phyloP scores from a whole-genome alignment of 2,329 filamentous ascomycete species.

The Pseudovirgaria hyperparasitica region DNA sequence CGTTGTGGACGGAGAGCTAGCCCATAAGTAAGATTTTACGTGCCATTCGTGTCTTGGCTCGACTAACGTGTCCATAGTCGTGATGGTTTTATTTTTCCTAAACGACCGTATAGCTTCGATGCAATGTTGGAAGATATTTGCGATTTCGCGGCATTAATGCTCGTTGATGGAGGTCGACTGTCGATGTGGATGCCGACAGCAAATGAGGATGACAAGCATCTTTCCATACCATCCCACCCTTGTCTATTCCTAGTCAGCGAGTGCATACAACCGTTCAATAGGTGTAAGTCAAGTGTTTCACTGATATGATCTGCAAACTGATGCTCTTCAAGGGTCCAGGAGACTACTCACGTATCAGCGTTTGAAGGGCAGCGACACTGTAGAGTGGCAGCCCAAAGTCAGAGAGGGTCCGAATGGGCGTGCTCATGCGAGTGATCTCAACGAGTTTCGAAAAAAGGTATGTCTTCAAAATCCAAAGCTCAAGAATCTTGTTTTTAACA shows the following conservation, averaged over 20 bases:
- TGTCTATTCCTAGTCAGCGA: conserved; percentile 59
- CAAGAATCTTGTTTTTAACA: no score
- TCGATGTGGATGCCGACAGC: conserved; percentile 97
- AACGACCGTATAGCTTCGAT: conserved; percentile 81
- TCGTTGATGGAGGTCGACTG: conserved; percentile 68
- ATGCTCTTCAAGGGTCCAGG: conserved; percentile 58
- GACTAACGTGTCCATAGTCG: no score
- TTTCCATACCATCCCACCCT: conserved; percentile 65
- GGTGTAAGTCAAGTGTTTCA: conserved; percentile 44
- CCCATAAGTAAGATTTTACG: conserved; percentile 50
- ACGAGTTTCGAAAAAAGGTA: conserved; percentile 49
- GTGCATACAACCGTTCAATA: conserved; percentile 80
- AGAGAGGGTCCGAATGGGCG: conserved; percentile 27
- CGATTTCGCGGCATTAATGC: conserved; percentile 60
- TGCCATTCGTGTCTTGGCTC: no score
- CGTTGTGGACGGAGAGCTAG: conserved; percentile 55
- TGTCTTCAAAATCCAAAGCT: not conserved
- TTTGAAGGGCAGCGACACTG: conserved; percentile 39
- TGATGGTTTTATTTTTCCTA: conserved; percentile 69
- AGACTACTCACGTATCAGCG: conserved; percentile 77
- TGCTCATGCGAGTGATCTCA: conserved; percentile 53
- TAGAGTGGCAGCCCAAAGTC: conserved; percentile 8
- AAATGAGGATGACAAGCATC: conserved; percentile 47
- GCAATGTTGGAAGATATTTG: conserved; percentile 86
- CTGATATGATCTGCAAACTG: conserved; percentile 1